Conservation (phyloP, 228 moss, liverwort and hornwort genomes). For the Sphagnum magellanicum region DNA sequence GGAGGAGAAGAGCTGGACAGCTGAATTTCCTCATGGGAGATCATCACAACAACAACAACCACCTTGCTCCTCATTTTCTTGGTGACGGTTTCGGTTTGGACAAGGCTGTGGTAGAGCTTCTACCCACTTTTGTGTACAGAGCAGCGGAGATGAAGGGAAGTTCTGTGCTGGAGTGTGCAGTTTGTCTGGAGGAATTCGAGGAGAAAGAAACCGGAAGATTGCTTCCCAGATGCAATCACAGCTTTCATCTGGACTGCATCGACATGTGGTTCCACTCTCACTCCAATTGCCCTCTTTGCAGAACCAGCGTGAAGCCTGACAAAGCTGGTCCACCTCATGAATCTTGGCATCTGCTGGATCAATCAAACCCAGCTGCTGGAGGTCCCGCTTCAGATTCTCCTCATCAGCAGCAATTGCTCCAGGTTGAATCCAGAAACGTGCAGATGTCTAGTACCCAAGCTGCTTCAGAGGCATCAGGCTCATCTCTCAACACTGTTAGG, state of each 20-base stretch:
- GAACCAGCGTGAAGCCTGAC: conserved; percentile 25
- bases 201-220: conserved; percentile 51
- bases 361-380: too few relatives aligned
- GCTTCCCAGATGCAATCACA: conserved; percentile 62
- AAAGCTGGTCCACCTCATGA: not conserved
- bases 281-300: conserved; percentile 65
- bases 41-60: too few relatives aligned
- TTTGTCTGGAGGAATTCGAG: conserved; percentile 53
- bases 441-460: too few relatives aligned
- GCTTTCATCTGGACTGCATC: conserved; percentile 65
- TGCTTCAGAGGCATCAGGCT: too few relatives aligned
- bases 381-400: too few relatives aligned
- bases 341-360: too few relatives aligned
- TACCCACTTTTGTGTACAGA: conserved; percentile 50
- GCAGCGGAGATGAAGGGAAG: not conserved
- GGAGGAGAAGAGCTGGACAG: too few relatives aligned
- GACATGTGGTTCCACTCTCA: conserved; percentile 78
- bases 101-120: conserved; percentile 28
- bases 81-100: conserved; percentile 28
- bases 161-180: conserved; percentile 38
- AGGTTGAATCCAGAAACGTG: too few relatives aligned
- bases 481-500: too few relatives aligned
- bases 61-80: too few relatives aligned
- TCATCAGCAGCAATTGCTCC: too few relatives aligned
- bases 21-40: too few relatives aligned